Percentiles rank a stretch among this genome's conserved stretches.
Conservation (phyloP, 768 basidiomycete species). For the Gautieria morchelliformis region DNA sequence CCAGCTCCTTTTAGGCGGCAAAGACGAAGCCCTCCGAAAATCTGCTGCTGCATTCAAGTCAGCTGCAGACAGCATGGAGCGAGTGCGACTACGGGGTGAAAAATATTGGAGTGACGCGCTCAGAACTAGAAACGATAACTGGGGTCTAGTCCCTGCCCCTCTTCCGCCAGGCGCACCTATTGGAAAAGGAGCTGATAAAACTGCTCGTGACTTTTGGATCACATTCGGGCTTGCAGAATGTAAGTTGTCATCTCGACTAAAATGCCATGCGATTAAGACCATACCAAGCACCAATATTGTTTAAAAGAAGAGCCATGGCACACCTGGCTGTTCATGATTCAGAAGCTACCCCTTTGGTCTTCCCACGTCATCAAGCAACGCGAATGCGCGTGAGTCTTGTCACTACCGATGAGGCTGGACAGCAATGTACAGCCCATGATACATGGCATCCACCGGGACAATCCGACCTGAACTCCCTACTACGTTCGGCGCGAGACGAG, state of each 20-base stretch:
- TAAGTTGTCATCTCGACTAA: slow-evolving; percentile 29
- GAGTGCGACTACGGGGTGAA: slow-evolving; percentile 49
- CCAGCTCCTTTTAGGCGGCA: slow-evolving; percentile 65
- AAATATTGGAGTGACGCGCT: slow-evolving; percentile 79
- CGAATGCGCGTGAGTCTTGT: slow-evolving; percentile 53
- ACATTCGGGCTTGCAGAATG: slow-evolving; percentile 79
- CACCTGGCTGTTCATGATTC: slow-evolving; percentile 45
- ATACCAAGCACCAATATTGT: slow-evolving; percentile 45
- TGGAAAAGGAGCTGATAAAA: slow-evolving; percentile 72
- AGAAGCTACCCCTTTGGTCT: slow-evolving; percentile 37
- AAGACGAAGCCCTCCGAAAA: slow-evolving; percentile 70
- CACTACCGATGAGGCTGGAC: slow-evolving; percentile 25
- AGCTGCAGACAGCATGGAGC: slow-evolving; percentile 62
- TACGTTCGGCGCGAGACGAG: slow-evolving; percentile 58
- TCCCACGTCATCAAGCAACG: slow-evolving; percentile 55
- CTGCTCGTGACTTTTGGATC: slow-evolving; percentile 72
- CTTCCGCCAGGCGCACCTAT: slow-evolving; percentile 58
- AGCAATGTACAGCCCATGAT: slow-evolving; percentile 28
- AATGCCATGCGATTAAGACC: neutral
- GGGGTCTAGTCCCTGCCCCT: slow-evolving; percentile 74
- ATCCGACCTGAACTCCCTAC: slow-evolving; percentile 34
- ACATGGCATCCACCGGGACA: slow-evolving; percentile 21
- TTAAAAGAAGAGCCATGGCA: slow-evolving; percentile 64
- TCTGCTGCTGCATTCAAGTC: slow-evolving; percentile 62
- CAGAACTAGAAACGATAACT: slow-evolving; percentile 65